phyloP scores from a whole-genome alignment of 129 eudicot species.

The Silybum marianum region DNA sequence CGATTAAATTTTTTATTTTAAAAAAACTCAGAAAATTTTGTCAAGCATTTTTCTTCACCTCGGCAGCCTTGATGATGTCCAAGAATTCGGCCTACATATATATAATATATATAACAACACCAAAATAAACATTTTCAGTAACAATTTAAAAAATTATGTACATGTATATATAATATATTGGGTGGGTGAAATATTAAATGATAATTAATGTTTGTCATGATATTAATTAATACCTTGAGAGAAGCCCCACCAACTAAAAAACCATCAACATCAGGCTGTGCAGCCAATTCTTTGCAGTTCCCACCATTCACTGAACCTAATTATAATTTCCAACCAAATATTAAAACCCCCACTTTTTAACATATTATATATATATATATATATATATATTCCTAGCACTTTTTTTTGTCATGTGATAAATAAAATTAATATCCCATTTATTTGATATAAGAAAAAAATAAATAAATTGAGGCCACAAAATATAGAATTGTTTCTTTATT shows the following conservation, averaged over 20 bases:
- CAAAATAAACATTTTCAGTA: background rate
- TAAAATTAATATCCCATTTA: too few relatives aligned
- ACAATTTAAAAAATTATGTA: too few relatives aligned
- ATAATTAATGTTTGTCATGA: background rate
- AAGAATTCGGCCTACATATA: constrained; percentile 57
- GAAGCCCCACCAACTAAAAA: constrained; percentile 79
- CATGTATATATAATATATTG: too few relatives aligned
- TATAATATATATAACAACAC: background rate
- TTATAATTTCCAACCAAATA: background rate
- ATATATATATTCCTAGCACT: too few relatives aligned
- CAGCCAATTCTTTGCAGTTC: constrained; percentile 71
- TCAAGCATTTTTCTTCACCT: constrained; percentile 34
- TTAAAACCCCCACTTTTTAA: background rate
- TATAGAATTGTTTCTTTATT: background rate
- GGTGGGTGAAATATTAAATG: background rate
- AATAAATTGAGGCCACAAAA: background rate
- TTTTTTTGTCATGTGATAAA: too few relatives aligned
- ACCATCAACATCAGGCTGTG: constrained; percentile 66
- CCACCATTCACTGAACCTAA: constrained; percentile 67
- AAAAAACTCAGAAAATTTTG: background rate
- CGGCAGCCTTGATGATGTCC: constrained; percentile 69
- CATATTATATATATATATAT: too few relatives aligned
- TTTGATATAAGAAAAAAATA: background rate
- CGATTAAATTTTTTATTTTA: background rate
- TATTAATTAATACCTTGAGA: constrained; percentile 43